Percentiles rank a stretch among this genome's conserved stretches.
Evolutionary conservation across 1,284 basidiomycete genomes (phyloP).

Genomic region (Porodaedalea pini): DNA sequence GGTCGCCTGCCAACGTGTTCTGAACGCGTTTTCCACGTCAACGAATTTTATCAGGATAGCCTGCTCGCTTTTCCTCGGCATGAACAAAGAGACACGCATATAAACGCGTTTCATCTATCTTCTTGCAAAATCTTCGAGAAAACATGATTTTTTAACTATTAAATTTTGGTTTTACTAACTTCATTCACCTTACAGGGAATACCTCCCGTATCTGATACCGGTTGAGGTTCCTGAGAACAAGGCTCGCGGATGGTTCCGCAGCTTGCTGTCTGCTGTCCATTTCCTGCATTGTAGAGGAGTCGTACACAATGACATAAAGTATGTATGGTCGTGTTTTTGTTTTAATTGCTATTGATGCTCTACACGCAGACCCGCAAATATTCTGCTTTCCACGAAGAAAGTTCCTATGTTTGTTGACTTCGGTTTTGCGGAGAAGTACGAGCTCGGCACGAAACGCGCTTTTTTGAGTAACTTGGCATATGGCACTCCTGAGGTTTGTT

Average conservation of each 20-base stretch:
- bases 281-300: conserved; percentile 85
- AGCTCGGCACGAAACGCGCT: conserved; percentile 52
- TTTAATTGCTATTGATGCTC: background rate
- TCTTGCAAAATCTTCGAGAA: background rate
- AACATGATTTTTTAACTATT: background rate
- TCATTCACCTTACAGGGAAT: conserved; percentile 49
- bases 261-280: conserved; percentile 81
- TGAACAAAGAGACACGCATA: background rate
- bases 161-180: conserved; percentile 24
- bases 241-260: conserved; percentile 82
- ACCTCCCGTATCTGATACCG: conserved; percentile 73
- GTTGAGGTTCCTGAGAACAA: conserved; percentile 77
- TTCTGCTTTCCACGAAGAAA: conserved; percentile 70
- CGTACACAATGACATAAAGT: conserved; percentile 96
- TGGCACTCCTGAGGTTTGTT: conserved; percentile 80
- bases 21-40: background rate
- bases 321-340: conserved; percentile 25
- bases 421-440: conserved; percentile 85
- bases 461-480: conserved; percentile 84
- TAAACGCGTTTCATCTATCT: background rate
- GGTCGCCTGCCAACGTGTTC: background rate
- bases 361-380: conserved; percentile 72
- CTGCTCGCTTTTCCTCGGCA: background rate
- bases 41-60: background rate
- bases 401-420: conserved; percentile 87